These are phyloP conservation scores for Flaveria trinervia DNA, from an alignment of 129 eudicot genomes.

Conservation along the genomic window DNA sequence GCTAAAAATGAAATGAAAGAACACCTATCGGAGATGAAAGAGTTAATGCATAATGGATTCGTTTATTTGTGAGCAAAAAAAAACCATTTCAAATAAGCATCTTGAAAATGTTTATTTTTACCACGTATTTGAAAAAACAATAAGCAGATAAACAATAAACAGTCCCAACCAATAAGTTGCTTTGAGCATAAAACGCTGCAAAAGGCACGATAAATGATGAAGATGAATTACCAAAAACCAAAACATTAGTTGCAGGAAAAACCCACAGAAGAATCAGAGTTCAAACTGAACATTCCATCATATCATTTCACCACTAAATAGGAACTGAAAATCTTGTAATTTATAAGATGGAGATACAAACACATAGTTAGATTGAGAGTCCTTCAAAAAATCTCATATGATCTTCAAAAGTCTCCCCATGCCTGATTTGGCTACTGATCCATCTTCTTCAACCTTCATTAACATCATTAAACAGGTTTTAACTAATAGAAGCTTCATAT, in stretches of 20 bases:
- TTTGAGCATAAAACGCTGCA: too few species aligned
- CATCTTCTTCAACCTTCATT: conserved; percentile 82
- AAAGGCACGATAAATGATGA: too few species aligned
- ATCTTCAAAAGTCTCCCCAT: conserved; percentile 92
- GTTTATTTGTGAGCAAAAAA: too few species aligned
- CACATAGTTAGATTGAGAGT: conserved; percentile 37
- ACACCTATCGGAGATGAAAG: too few species aligned
- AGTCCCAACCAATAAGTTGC: too few species aligned
- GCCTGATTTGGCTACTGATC: conserved; percentile 80
- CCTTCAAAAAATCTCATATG: conserved; percentile 84
- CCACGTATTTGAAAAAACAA: too few species aligned
- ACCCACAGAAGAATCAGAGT: neutral
- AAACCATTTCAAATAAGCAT: too few species aligned
- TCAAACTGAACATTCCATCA: neutral
- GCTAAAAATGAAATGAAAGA: too few species aligned
- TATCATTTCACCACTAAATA: neutral
- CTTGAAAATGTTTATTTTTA: too few species aligned
- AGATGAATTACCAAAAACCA: too few species aligned
- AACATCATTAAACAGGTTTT: neutral
- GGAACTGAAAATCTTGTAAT: neutral
- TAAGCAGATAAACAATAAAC: too few species aligned
- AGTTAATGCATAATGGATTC: too few species aligned
- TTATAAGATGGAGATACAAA: neutral
- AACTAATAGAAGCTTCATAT: neutral
- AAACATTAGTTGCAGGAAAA: neutral